Evolutionary conservation across 2,329 filamentous ascomycete genomes (phyloP).

Genomic region (Nothophoma quercina): DNA sequence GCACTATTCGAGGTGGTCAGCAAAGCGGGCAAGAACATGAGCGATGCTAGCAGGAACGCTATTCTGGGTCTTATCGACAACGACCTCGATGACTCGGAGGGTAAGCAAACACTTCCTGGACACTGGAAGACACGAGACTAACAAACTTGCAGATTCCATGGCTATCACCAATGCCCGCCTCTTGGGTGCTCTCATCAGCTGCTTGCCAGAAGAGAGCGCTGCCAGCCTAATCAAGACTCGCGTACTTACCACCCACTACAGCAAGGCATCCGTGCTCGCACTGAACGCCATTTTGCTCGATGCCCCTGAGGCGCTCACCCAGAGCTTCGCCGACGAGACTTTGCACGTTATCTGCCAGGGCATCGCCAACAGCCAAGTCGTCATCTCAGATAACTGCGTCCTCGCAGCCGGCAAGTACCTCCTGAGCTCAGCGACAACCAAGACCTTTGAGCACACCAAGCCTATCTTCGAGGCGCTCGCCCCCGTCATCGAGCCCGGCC

Average conservation of each 20-base stretch:
- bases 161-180: slow-evolving; percentile 90
- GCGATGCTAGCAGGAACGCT: slow-evolving; percentile 83
- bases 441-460: slow-evolving; percentile 78
- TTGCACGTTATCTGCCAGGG: slow-evolving; percentile 80
- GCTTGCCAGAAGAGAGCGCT: slow-evolving; percentile 77
- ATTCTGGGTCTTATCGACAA: slow-evolving; percentile 89
- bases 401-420: slow-evolving; percentile 92
- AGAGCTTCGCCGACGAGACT: slow-evolving; percentile 75
- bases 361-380: slow-evolving; percentile 74
- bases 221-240: slow-evolving; percentile 69
- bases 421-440: slow-evolving; percentile 69
- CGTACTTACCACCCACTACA: slow-evolving; percentile 79
- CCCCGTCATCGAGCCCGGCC: slow-evolving; percentile 76
- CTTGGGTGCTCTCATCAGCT: slow-evolving; percentile 87
- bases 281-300: slow-evolving; percentile 90
- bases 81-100: slow-evolving; percentile 77
- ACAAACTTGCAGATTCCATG: slow-evolving; percentile 63
- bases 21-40: slow-evolving; percentile 95
- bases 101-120: slow-evolving; percentile 48
- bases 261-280: slow-evolving; percentile 79
- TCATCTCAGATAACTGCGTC: slow-evolving; percentile 86
- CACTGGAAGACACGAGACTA: neutral
- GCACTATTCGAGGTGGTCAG: slow-evolving; percentile 95
- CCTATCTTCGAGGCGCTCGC: slow-evolving; percentile 81
- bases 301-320: slow-evolving; percentile 73